Evolutionary conservation across 352 stramenopile species (phyloP).

Genomic region (Phytophthora sojae): DNA sequence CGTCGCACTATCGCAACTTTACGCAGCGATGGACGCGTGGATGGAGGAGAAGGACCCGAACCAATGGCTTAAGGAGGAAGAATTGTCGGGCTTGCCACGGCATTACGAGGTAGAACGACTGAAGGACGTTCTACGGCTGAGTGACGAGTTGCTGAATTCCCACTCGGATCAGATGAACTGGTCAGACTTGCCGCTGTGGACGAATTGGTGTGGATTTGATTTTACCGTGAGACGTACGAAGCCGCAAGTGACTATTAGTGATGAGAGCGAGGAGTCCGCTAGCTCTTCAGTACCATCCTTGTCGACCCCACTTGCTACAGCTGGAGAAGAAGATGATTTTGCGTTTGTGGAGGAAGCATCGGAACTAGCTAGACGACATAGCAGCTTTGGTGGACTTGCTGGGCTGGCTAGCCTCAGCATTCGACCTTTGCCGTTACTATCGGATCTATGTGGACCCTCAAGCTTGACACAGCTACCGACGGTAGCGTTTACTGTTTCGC

Average conservation of each 20-base stretch:
- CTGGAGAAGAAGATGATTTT: constrained; percentile 75
- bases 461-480: constrained; percentile 67
- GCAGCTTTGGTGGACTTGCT: constrained; percentile 64
- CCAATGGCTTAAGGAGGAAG: constrained; percentile 77
- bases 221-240: constrained; percentile 51
- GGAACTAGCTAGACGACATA: constrained; percentile 64
- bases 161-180: constrained; percentile 47
- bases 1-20: constrained; percentile 69
- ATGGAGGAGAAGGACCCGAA: constrained; percentile 85
- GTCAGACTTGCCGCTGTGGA: constrained; percentile 69
- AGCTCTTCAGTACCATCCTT: constrained; percentile 2
- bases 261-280: constrained; percentile 10
- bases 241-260: constrained; percentile 8
- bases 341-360: constrained; percentile 81
- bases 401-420: constrained; percentile 49
- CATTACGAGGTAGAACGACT: constrained; percentile 81
- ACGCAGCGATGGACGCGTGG: constrained; percentile 89
- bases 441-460: constrained; percentile 51
- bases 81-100: constrained; percentile 69
- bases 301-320: constrained; percentile 30
- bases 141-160: constrained; percentile 64
- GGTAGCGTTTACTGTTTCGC: constrained; percentile 50
- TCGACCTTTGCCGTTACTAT: constrained; percentile 54
- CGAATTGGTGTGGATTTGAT: constrained; percentile 72
- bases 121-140: constrained; percentile 74